phyloP scores from a whole-genome alignment of 441 rosid genomes.

The Populus hybrid region DNA sequence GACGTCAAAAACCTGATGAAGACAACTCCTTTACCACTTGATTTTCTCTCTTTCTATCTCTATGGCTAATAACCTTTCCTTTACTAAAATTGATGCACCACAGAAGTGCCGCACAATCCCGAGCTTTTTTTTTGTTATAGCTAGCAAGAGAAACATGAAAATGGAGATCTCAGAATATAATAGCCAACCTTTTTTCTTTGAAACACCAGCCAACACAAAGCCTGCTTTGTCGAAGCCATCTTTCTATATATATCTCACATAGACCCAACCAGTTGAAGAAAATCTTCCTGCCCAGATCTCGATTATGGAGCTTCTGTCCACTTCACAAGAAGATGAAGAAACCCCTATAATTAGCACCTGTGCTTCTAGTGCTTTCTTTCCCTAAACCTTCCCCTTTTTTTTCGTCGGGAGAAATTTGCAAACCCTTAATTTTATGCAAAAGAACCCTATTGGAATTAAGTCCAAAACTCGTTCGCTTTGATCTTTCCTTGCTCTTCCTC shows the following conservation, averaged over 20 bases:
- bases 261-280: too few relatives aligned
- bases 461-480: not conserved
- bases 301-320: too few relatives aligned
- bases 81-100: conserved; percentile 16
- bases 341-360: not conserved
- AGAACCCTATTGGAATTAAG: too few relatives aligned
- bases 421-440: too few relatives aligned
- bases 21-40: conserved; percentile 31
- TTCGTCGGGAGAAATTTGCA: not conserved
- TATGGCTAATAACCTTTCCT: conserved; percentile 17
- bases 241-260: too few relatives aligned
- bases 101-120: conserved; percentile 4
- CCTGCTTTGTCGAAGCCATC: not conserved
- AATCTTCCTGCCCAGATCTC: too few relatives aligned
- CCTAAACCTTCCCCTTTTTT: not conserved
- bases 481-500: not conserved
- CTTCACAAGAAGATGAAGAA: not conserved
- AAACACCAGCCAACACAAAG: conserved; percentile 1
- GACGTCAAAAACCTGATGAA: conserved; percentile 16
- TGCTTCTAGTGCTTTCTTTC: not conserved
- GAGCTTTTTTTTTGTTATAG: conserved; percentile 8
- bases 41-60: conserved; percentile 1
- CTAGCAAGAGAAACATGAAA: conserved; percentile 11
- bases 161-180: conserved; percentile 7
- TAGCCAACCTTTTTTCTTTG: not conserved